These are phyloP conservation scores for Teratosphaeria zuluensis DNA, from an alignment of 2,329 filamentous ascomycete species.

Conservation along the genomic window DNA sequence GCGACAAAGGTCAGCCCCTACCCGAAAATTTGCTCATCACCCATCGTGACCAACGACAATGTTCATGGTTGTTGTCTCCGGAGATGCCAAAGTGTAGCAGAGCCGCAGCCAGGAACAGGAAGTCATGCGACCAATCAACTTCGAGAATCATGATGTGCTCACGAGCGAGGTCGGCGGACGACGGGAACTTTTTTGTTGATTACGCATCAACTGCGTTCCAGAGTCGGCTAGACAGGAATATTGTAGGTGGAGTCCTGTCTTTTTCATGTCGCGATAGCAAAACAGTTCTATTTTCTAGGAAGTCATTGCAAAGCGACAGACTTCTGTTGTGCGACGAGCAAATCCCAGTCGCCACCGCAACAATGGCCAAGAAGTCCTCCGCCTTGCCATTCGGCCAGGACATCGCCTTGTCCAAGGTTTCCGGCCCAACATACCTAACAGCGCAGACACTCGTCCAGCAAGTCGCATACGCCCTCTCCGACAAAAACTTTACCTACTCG, in stretches of 20 bases:
- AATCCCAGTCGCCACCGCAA: not conserved
- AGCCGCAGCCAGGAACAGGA: not conserved
- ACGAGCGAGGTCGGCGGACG: not conserved
- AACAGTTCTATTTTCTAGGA: not conserved
- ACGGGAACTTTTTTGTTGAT: not conserved
- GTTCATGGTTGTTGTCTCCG: no score
- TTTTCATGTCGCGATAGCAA: not conserved
- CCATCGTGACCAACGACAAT: no score
- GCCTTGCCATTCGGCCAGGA: constrained; percentile 45
- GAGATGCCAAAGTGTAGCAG: not conserved
- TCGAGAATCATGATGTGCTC: not conserved
- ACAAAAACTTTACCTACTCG: constrained; percentile 96
- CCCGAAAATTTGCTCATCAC: no score
- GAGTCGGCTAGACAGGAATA: not conserved
- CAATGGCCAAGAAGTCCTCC: constrained; percentile 27
- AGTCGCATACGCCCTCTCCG: constrained; percentile 85
- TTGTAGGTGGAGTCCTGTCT: not conserved
- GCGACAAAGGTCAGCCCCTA: no score
- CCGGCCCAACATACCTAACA: constrained; percentile 83
- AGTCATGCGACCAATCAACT: not conserved
- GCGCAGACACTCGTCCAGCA: constrained; percentile 92
- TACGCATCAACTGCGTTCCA: not conserved
- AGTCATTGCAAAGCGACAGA: not conserved
- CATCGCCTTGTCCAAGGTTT: constrained; percentile 50
- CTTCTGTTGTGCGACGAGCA: not conserved